Base-by-base conservation (phyloP, 2,329 filamentous ascomycete genomes). In the Clonostachys rhizophaga region DNA sequence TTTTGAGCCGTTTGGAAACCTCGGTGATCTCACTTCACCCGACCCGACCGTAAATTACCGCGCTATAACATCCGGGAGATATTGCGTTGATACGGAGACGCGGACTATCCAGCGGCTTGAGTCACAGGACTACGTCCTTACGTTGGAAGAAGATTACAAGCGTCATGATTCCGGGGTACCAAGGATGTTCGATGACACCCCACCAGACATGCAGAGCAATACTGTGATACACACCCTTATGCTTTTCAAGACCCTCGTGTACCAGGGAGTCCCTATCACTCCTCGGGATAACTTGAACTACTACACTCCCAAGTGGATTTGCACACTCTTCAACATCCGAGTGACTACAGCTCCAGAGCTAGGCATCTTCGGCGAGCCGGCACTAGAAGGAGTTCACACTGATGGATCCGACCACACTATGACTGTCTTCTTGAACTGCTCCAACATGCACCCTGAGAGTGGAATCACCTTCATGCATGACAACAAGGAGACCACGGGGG, bases 401-500 rank as follows among this genome's bases (percentile, higher is more conserved):
- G 59, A 62, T 42, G 59, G 59, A 11, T 54, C 55, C 14, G 59
- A 62, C 48, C 55, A 59, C 45, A 61, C 58, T 45, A 62, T 62
- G 59, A 61, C 59, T 4, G 54, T 53, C 30, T 59, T 54, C 39
- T 54, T 62, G 10, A 56, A 56, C 9, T 53, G 50, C 47, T 40
- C 49, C 36, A 62, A 62, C 49, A 60, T 62, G 57, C 49, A 48
- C 14, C 40, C 52, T 14, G 52, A 56, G 43, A 58, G 55, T 47
- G 58, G 55, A 16, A 53, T 57, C 8, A 62, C 58, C 20, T 58
- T 52, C 45, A 49, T 62, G 36, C 59, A 62, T 49, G 56, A 54
- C 49, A 55, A 50, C 43, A 34, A 45, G 5, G 54, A 61, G 45
- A 50, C 43, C 33, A 58, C 54, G 33, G 57, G 56, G 10, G 47